Evolutionary conservation across 139 green algal species (phyloP).

Genomic region (Chlamydomonas applanata): DNA sequence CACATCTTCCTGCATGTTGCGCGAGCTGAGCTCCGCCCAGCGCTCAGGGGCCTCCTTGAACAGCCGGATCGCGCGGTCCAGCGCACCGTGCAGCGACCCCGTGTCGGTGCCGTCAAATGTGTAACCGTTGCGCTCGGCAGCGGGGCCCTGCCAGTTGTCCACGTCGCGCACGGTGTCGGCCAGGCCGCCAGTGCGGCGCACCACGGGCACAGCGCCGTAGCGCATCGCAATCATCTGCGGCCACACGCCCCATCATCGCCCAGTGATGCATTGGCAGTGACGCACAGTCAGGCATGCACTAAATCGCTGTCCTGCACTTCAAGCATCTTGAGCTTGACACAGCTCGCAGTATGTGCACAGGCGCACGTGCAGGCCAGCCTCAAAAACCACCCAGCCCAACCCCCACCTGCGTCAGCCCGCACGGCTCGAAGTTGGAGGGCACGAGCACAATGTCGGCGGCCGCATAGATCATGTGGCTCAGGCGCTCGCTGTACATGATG

Average conservation of each 20-base stretch:
- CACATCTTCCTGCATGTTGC: slow-evolving; percentile 53
- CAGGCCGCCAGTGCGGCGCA: slow-evolving; percentile 76
- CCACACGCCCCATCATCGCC: neutral
- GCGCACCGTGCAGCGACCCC: slow-evolving; percentile 55
- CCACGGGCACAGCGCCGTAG: slow-evolving; percentile 73
- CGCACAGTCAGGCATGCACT: neutral
- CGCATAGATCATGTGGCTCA: slow-evolving; percentile 89
- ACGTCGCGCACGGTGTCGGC: slow-evolving; percentile 67
- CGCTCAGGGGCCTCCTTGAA: slow-evolving; percentile 45
- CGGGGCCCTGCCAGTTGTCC: slow-evolving; percentile 23
- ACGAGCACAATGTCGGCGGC: slow-evolving; percentile 91
- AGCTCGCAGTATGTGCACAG: too few species aligned
- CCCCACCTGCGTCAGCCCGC: slow-evolving; percentile 76
- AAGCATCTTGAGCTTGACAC: too few species aligned
- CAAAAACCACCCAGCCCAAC: too few species aligned
- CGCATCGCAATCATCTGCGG: slow-evolving; percentile 70
- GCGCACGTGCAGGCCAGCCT: too few species aligned
- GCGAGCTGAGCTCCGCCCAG: slow-evolving; percentile 40
- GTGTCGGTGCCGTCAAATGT: slow-evolving; percentile 89
- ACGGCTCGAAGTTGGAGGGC: slow-evolving; percentile 96
- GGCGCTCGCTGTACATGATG: slow-evolving; percentile 79
- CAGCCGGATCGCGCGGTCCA: slow-evolving; percentile 70
- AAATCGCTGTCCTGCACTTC: neutral
- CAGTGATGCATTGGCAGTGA: neutral
- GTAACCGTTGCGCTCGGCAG: slow-evolving; percentile 70